A percentile compares a stretch with the other conserved stretches of the same genome.
These are phyloP conservation scores for Salvia hispanica DNA, from an alignment of 257 asterid species.

Conservation along the genomic window DNA sequence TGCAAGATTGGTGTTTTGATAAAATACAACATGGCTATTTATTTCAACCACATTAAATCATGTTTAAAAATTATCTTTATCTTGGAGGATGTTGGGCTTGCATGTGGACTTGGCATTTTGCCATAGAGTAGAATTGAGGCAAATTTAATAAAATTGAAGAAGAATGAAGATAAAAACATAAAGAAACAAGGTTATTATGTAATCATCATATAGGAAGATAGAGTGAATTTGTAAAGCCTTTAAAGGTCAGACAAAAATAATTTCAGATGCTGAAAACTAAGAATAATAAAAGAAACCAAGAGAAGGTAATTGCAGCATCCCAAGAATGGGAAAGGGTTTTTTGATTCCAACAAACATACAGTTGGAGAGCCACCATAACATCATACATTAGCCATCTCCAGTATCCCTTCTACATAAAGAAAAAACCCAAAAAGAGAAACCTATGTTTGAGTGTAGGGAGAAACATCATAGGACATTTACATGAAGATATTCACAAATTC, in stretches of 20 bases:
- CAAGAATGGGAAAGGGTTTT: not conserved
- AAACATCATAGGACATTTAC: not conserved
- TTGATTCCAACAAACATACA: conserved; percentile 11
- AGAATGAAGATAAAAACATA: too few species aligned
- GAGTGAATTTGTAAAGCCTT: too few species aligned
- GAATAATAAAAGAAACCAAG: not conserved
- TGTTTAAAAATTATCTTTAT: not conserved
- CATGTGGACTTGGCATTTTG: not conserved
- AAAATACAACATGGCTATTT: conserved; percentile 7
- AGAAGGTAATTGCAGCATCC: not conserved
- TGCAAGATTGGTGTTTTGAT: conserved; percentile 35
- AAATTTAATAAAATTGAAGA: too few species aligned
- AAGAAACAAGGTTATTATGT: too few species aligned
- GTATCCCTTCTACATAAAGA: not conserved
- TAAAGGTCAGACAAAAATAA: not conserved
- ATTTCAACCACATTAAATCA: conserved; percentile 2
- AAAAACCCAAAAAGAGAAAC: not conserved
- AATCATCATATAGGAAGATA: too few species aligned
- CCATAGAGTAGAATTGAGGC: too few species aligned
- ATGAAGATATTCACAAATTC: not conserved
- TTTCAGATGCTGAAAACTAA: not conserved
- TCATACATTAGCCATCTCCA: conserved; percentile 3
- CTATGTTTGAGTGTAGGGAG: not conserved
- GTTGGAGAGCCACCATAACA: conserved; percentile 2
- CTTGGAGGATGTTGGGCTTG: not conserved